Percentiles rank a stretch among this genome's conserved stretches.
Conservation (phyloP, 495 filamentous ascomycete genomes). For the Bacidia gigantensis region DNA sequence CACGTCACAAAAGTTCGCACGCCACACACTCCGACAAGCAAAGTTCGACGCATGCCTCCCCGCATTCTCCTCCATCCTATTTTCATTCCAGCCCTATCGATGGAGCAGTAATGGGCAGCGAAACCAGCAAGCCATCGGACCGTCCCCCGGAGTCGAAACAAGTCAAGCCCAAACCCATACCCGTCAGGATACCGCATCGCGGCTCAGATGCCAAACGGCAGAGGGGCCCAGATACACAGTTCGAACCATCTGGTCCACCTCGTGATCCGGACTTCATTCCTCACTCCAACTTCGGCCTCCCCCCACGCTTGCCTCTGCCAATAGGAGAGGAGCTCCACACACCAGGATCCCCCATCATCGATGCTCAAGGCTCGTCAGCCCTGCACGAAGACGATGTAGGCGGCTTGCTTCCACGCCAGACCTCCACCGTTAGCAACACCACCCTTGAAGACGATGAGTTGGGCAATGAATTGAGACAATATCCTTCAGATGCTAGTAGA, state of each 20-base stretch:
- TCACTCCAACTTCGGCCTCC: constrained; percentile 48
- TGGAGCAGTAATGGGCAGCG: constrained; percentile 16
- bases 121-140: constrained; percentile 15
- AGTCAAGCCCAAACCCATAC: constrained; percentile 29
- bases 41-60: constrained; percentile 1
- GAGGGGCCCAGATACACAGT: constrained; percentile 19
- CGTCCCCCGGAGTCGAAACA: constrained; percentile 19
- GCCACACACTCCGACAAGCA: neutral
- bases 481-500: constrained; percentile 33
- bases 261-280: constrained; percentile 37
- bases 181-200: constrained; percentile 35
- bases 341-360: constrained; percentile 70
- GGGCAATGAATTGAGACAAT: constrained; percentile 51
- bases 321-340: constrained; percentile 79
- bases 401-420: constrained; percentile 41
- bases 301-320: constrained; percentile 77
- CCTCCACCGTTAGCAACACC: constrained; percentile 52
- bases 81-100: constrained; percentile 6
- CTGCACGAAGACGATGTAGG: constrained; percentile 28
- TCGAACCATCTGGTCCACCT: constrained; percentile 33
- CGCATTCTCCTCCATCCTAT: constrained; percentile 7
- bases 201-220: constrained; percentile 15
- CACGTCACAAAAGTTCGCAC: constrained; percentile 16
- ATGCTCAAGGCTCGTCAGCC: constrained; percentile 38
- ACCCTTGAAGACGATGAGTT: constrained; percentile 70